Base-by-base conservation (phyloP, 2,329 filamentous ascomycete species). In the Penicillium sp. region DNA sequence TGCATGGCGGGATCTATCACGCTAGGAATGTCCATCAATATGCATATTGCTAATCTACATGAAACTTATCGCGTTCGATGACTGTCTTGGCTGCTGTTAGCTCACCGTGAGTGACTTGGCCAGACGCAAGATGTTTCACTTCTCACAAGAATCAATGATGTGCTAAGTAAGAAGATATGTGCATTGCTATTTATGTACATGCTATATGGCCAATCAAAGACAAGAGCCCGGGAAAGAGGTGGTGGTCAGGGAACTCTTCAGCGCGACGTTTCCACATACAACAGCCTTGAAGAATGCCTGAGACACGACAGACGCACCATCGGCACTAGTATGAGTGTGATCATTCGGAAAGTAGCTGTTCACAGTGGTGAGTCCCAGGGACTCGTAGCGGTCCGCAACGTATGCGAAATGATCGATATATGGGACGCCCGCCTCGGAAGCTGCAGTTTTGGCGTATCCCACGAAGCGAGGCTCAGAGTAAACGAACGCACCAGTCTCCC, bases 391-490 rank as follows among this genome's bases (percentile, higher is more conserved):
- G 57, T 79, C 76, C 3, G 80, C 83, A 5, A 79, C 78, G 60
- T 86, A 86, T 36, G 75, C 73, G n/a, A 82, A 81, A 62, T 88
- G 85, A 27, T 86, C 81, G 9, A 88, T 80, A 64, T 82, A 86
- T 8, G 77, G 76, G 2, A 81, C 81, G 8, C 80, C 76, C 29
- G 61, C 72, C 53, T 59, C 68, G 53, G 63, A 67, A 0, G 78
- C 82, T 1, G 80, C 79, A 14, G 75, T 69, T 62, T 76, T 70
- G 18, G 80, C 77, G 61, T 85, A 87, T 18, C 73, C 79, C 6
- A 83, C 82, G 58, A 88, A 88, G 9, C 84, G 75, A 24, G 75
- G 74, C 0, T 80, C 72, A 0, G 61, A 62, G 59, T 81, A 82
- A 8, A 62, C 55, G 59, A 79, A 88, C 0, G 61, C 72, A 1